Evolutionary conservation across 768 basidiomycete species (phyloP).

Genomic region (Hypsizygus marmoreus): DNA sequence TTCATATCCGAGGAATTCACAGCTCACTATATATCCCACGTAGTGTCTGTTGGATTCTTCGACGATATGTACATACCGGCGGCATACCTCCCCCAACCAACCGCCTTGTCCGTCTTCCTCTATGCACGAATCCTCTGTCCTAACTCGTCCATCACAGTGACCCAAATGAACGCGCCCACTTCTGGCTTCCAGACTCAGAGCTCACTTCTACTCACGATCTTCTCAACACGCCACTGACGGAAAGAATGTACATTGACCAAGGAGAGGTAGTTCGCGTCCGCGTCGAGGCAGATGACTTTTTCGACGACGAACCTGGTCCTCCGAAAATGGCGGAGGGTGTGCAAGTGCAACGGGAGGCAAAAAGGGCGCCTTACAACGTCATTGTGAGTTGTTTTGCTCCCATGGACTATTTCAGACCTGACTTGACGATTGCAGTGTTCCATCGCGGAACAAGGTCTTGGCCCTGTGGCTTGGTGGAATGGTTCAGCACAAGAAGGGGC

Average conservation of each 20-base stretch:
- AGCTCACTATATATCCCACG: constrained; percentile 1
- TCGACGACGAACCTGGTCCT: constrained; percentile 84
- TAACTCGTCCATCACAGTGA: constrained; percentile 48
- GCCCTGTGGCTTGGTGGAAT: constrained; percentile 78
- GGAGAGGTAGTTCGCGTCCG: constrained; percentile 77
- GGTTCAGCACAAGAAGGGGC: constrained; percentile 43
- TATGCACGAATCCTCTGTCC: neutral
- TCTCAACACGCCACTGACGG: constrained; percentile 63
- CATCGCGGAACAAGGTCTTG: constrained; percentile 81
- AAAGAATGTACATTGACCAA: constrained; percentile 81
- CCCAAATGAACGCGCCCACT: constrained; percentile 79
- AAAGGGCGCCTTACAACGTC: constrained; percentile 67
- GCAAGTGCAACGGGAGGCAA: constrained; percentile 49
- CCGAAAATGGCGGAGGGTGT: constrained; percentile 76
- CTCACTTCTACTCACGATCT: constrained; percentile 58
- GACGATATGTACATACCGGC: constrained; percentile 89
- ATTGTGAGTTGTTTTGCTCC: constrained; percentile 46
- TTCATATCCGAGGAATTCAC: neutral
- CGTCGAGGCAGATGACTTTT: constrained; percentile 81
- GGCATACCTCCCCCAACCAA: constrained; percentile 78
- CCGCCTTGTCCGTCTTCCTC: constrained; percentile 61
- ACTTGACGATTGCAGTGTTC: constrained; percentile 60
- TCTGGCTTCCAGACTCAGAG: constrained; percentile 74
- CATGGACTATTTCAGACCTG: too few relatives aligned
- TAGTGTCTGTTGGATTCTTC: constrained; percentile 90